phyloP scores from a whole-genome alignment of 441 rosid species.

The Monsonia emarginata region DNA sequence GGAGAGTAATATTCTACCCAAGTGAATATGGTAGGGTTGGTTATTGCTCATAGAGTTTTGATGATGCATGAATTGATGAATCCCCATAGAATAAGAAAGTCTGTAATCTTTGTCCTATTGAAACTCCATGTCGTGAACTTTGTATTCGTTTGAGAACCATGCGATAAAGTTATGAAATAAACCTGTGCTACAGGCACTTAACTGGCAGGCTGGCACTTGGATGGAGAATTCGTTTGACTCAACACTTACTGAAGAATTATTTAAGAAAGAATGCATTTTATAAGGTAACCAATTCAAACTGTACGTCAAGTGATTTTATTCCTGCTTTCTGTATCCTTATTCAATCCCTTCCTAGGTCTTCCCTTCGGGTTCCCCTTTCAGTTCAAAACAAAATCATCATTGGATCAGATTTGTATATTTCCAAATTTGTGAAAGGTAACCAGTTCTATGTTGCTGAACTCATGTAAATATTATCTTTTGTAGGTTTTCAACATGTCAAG shows the following conservation, averaged over 20 bases:
- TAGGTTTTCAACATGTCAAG: slow-evolving; percentile 91
- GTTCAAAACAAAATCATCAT: background rate
- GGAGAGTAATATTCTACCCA: background rate
- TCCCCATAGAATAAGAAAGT: background rate
- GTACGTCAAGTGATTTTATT: background rate
- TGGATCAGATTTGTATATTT: background rate
- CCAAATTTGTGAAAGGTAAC: background rate
- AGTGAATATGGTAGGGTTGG: background rate
- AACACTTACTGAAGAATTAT: slow-evolving; percentile 74
- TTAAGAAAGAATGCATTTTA: slow-evolving; percentile 89
- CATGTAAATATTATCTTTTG: slow-evolving; percentile 14
- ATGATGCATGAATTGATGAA: background rate
- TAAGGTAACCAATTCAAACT: slow-evolving; percentile 42
- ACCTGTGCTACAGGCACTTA: slow-evolving; percentile 52
- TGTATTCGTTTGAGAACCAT: background rate
- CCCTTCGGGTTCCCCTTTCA: background rate
- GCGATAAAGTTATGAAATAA: background rate
- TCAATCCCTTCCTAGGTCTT: background rate
- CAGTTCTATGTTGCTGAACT: slow-evolving; percentile 3
- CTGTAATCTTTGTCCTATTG: background rate
- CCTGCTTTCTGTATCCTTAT: background rate
- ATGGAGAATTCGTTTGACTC: slow-evolving; percentile 93
- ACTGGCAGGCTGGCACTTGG: slow-evolving; percentile 83
- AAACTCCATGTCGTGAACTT: background rate
- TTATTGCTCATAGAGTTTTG: background rate